Evolutionary conservation across 371 early-diverging fungal species (phyloP), one percentile per base, ranked within the genome.

Genomic region (Rhizopus delemar): DNA sequence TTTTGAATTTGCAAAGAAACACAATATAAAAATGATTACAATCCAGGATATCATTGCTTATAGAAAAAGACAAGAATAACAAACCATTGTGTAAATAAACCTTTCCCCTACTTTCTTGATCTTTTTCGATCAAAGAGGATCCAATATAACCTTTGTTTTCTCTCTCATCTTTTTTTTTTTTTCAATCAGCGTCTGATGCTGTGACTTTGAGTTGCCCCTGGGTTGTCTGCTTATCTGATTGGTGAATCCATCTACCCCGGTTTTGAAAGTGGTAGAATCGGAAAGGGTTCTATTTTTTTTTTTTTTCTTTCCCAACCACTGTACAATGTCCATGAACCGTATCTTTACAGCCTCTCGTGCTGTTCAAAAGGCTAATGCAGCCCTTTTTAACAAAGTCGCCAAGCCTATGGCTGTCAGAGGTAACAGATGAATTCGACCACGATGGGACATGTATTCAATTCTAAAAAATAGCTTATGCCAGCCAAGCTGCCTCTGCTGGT

Each of bases 1-100:
- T 57, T 76, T 80, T 55, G 75, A 65, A 41, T 94, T 98, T 83
- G 91, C 92, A 15, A 81, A 82, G 62, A 83, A 89, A 67, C 92
- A 91, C 68, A 82, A 82, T 6, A 79, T 98, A 59, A 92, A 87
- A 71, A 69, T 97, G 66, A 88, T 97, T 45, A 93, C 94, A 4
- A 96, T 98, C 59, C 86, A 83, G 41, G 93, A 93, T 61, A 70
- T 97, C 33, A 88, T 88, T 54, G 70, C 84, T 53, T 94, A 93
- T 74, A 74, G 62, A 52, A 66, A 59, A 50, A 51, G 46, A 36
- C 49, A 36, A 35, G 41, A 49, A 35, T 12, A 39, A 39, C 39
- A 0, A 0, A 12, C 2, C 8, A 39, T 9, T 39, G 12, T 12
- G 9, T 39, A 39, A 39, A 39, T 39, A 39, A 39, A 39, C 39